A percentile compares a stretch with the other conserved stretches of the same genome.
These are phyloP conservation scores for Xylariaceae sp. DNA, from an alignment of 2,329 filamentous ascomycete species.

Conservation along the genomic window DNA sequence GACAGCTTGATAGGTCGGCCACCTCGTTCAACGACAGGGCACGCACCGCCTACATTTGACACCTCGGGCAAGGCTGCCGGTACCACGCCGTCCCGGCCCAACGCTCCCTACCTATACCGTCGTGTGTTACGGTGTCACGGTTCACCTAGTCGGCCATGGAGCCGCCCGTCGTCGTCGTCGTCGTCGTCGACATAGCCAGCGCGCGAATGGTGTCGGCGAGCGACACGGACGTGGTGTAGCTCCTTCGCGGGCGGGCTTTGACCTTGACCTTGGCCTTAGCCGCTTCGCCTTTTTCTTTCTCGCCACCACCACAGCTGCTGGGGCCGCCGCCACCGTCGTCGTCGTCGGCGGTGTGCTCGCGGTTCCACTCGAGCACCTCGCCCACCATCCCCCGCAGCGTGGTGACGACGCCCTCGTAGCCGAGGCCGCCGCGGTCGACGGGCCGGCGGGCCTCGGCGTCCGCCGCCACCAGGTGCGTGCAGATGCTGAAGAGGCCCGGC, in stretches of 20 bases:
- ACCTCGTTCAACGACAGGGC: too few species aligned
- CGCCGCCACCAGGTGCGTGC: constrained; percentile 30
- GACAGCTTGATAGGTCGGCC: too few species aligned
- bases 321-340: not conserved
- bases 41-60: too few species aligned
- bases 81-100: too few species aligned
- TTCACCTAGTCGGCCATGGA: too few species aligned
- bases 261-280: constrained; percentile 3
- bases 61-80: too few species aligned
- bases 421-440: constrained; percentile 29
- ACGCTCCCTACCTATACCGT: too few species aligned
- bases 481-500: constrained; percentile 33
- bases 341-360: constrained; percentile 22
- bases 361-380: constrained; percentile 35
- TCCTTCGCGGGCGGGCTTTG: constrained; percentile 18
- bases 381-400: constrained; percentile 33
- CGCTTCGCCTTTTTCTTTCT: constrained; percentile 1
- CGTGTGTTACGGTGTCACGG: too few species aligned
- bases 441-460: constrained; percentile 25
- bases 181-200: too few species aligned
- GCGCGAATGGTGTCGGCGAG: constrained; percentile 31
- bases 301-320: not conserved
- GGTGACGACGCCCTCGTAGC: constrained; percentile 29
- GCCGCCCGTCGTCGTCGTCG: too few species aligned
- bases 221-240: constrained; percentile 30